Base-by-base conservation (phyloP, 73 alveolate genomes). In the Blepharisma stoltei region DNA sequence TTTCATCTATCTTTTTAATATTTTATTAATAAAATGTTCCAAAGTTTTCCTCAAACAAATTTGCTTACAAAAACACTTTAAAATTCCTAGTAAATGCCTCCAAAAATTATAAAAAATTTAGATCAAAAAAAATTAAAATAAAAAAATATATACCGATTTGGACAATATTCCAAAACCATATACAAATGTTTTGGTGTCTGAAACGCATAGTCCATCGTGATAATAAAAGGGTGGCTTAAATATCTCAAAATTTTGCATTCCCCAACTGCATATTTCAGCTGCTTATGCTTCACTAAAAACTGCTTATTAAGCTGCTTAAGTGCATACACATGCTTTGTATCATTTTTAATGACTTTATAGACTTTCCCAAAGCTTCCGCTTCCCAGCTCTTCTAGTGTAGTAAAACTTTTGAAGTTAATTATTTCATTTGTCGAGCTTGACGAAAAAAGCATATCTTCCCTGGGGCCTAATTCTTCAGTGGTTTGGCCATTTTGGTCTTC, bases 291-390 rank as follows among this genome's bases (percentile, higher is more conserved):
- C 44, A 85, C 80, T 11, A 95, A 66, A 43, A 86, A 86, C 54
- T 88, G 88, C 88, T 93, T 95, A 60, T 93, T 89, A 7, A 95
- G 92, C 68, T 78, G 92, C 87, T 93, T 95, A 85, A 95, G 81
- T 54, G 97, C 97, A 81, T 79, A 93, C 27, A 82, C 90, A n/a
- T 86, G 83, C 49, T 89, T 81, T 27, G 76, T 85, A 54, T 91
- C 96, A 60, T 87, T 93, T 80, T 89, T 81, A 65, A 78, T 84
- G 6, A 94, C 99, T 78, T 95, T 95, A 80, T 78, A 95, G 9
- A 90, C 98, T 84, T 90, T 93, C 32, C 99, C 99, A 83, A 84
- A 95, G 54, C 97, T 87, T 54, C 97, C 98, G 70, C 88, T 77
- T 43, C 96, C 94, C 45, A 89, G 86, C 50, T 88, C 87, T 55